Evolutionary conservation across 352 stramenopile species (phyloP).

Genomic region (Globisporangium barbulae): DNA sequence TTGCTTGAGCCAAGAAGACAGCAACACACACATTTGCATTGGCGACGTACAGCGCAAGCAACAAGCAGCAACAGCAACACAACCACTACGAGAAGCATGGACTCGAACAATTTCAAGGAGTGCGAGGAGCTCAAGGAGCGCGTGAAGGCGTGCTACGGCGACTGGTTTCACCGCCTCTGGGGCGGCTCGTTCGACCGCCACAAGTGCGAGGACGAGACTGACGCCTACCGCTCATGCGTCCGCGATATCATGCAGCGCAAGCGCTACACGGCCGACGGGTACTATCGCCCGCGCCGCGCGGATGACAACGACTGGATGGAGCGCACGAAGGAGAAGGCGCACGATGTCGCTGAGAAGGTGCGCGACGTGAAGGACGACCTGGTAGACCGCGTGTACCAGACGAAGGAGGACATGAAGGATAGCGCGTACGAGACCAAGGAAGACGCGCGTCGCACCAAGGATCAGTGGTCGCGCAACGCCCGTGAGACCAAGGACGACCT

Average conservation of each 20-base stretch:
- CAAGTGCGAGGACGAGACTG: conserved; percentile 67
- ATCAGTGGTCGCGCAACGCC: conserved; percentile 21
- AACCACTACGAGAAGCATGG: neutral
- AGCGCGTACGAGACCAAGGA: conserved; percentile 37
- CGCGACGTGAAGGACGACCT: conserved; percentile 34
- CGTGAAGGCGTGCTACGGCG: conserved; percentile 76
- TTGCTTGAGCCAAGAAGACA: neutral
- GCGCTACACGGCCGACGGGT: conserved; percentile 21
- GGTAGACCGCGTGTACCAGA: conserved; percentile 47
- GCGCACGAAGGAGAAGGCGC: conserved; percentile 29
- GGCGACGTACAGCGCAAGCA: neutral
- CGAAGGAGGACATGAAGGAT: conserved; percentile 28
- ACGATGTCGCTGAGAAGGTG: conserved; percentile 27
- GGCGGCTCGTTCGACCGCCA: conserved; percentile 53
- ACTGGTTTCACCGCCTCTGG: conserved; percentile 81
- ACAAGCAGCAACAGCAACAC: neutral
- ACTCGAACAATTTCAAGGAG: conserved; percentile 45
- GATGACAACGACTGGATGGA: conserved; percentile 57
- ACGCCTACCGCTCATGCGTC: conserved; percentile 73
- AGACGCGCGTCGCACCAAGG: conserved; percentile 19
- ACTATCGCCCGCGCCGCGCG: conserved; percentile 3
- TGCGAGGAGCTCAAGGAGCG: conserved; percentile 76
- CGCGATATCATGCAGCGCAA: conserved; percentile 49
- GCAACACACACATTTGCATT: neutral
- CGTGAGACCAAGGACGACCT: conserved; percentile 27